These are phyloP conservation scores for Pseudognaphalium luteoalbum DNA, from an alignment of 129 eudicot genomes.

Conservation along the genomic window DNA sequence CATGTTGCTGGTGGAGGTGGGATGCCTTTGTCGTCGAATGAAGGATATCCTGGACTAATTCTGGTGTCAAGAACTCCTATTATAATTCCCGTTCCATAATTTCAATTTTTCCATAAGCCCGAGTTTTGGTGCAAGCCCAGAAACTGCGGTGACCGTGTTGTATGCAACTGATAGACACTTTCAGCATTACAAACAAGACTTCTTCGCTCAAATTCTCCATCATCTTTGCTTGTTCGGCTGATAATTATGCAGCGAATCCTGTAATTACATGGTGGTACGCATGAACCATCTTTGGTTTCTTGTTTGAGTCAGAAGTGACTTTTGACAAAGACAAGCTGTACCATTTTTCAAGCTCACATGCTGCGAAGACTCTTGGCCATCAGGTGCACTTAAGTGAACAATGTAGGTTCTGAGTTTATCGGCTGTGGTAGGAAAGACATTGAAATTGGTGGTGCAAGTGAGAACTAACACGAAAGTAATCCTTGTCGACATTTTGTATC, in stretches of 20 bases:
- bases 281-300: slow-evolving; percentile 28
- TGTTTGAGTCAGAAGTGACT: not conserved
- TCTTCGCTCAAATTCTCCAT: slow-evolving; percentile 34
- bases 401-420: not conserved
- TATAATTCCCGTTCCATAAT: not conserved
- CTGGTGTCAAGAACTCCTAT: slow-evolving; percentile 41
- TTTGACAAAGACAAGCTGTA: not conserved
- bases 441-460: not conserved
- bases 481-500: not conserved
- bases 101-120: not conserved
- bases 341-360: not conserved
- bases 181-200: slow-evolving; percentile 24
- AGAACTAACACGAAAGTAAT: not conserved
- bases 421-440: not conserved
- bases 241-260: slow-evolving; percentile 44
- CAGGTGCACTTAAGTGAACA: not conserved
- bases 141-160: not conserved
- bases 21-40: slow-evolving; percentile 42
- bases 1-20: slow-evolving; percentile 45
- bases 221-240: slow-evolving; percentile 29
- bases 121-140: not conserved
- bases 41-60: not conserved
- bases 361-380: not conserved
- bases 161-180: not conserved
- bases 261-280: slow-evolving; percentile 37